Base-by-base conservation (phyloP, 1,284 basidiomycete species). In the Moesziomyces aphidis region DNA sequence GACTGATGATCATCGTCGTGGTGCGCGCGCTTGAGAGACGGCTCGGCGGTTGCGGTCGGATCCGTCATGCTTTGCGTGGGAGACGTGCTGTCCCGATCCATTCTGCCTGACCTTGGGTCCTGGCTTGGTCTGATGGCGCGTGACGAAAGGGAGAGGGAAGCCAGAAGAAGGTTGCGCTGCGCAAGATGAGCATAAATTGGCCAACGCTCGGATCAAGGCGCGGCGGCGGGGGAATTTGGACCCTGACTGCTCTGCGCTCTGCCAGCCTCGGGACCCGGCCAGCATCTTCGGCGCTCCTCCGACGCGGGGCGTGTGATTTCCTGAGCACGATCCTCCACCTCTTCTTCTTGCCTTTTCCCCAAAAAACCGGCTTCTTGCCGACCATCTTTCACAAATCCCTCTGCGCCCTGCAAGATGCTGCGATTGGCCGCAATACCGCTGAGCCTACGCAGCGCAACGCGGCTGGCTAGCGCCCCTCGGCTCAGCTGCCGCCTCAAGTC, bases 401-500 rank as follows among this genome's bases (percentile, higher is more conserved):
- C 6, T 6, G 26, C 26, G 6, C 6, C 5, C 26, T 39, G 39
- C 17, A 54, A 10, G 19, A 70, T 70, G 67, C 47, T 70, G 42
- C 53, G 54, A 10, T 11, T 60, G 15, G 47, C 50, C 19, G 53
- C 66, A 17, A 53, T 59, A 56, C 49, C 67, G 13, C 39, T 34
- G 39, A 42, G 39, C 2, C 17, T 42, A 15, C 10, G 13, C 51
- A 42, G 17, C 17, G 39, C 39, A 19, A 17, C 39, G 15, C 17
- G n/a, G 6, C 3, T 24, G 22, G 5, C 31, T 22, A 5, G 22
- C 2, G 2, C 24, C 15, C 45, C 28, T 60, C 61, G 50, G 53
- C 45, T 52, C 28, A 47, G 43, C 61, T 49, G 23, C 23, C 67
- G 71, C 24, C 57, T 57, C 46, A 62, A 67, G 28, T 70, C 73